Evolutionary conservation across 495 filamentous ascomycete genomes (phyloP).

Genomic region (Annulohypoxylon moriforme): DNA sequence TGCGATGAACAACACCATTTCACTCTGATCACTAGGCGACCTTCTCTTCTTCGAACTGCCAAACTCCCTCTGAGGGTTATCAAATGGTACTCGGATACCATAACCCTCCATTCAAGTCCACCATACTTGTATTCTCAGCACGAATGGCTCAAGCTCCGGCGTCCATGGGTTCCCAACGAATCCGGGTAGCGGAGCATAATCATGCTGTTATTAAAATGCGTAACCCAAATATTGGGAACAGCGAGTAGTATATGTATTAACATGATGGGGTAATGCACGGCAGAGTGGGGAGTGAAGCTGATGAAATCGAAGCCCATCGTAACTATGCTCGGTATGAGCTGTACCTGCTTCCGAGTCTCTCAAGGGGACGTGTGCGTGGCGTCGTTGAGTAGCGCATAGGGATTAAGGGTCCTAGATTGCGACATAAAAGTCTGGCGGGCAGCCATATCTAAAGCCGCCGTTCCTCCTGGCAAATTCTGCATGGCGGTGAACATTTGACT

Average conservation of each 20-base stretch:
- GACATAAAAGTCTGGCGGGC: conserved; percentile 31
- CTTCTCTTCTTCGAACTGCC: neutral
- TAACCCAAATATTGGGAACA: neutral
- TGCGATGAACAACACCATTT: neutral
- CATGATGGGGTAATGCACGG: conserved; percentile 5
- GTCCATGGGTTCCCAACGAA: neutral
- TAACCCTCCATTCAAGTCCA: no score
- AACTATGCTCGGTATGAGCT: neutral
- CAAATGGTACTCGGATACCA: neutral
- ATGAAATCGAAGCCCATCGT: neutral
- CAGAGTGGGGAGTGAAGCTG: neutral
- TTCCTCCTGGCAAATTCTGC: conserved; percentile 46
- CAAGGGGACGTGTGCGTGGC: conserved; percentile 4
- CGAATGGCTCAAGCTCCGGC: neutral
- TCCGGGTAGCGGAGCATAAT: neutral
- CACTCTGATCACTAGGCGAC: neutral
- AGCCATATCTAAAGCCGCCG: conserved; percentile 33
- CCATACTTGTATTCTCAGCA: neutral
- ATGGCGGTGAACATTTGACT: conserved; percentile 57
- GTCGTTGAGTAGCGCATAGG: neutral
- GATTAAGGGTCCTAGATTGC: conserved; percentile 1
- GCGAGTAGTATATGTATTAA: conserved; percentile 1
- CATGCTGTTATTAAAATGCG: neutral
- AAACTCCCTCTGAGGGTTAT: neutral
- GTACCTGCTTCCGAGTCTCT: neutral